Evolutionary conservation across 2,329 filamentous ascomycete genomes (phyloP).

Genomic region (Ampelomyces quisqualis): DNA sequence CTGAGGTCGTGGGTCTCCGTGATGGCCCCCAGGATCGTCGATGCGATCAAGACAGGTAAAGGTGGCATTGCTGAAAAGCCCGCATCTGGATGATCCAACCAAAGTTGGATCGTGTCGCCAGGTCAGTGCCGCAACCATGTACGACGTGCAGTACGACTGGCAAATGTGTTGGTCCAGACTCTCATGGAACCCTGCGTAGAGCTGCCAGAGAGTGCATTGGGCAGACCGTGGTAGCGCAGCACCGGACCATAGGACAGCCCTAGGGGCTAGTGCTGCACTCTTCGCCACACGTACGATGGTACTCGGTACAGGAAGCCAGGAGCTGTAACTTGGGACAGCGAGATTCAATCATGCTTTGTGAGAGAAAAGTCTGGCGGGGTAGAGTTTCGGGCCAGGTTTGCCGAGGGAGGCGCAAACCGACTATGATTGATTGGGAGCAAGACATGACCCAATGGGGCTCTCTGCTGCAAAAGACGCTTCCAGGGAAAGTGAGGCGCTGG

Average conservation of each 20-base stretch:
- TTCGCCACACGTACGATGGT: too few relatives aligned
- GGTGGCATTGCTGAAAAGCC: slow-evolving; percentile 11
- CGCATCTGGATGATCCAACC: slow-evolving; percentile 9
- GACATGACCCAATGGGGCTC: neutral
- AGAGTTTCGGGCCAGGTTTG: too few relatives aligned
- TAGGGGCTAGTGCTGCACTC: slow-evolving; percentile 6
- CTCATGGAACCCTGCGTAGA: slow-evolving; percentile 5
- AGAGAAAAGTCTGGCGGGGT: too few relatives aligned
- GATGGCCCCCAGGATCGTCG: neutral
- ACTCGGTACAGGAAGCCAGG: too few relatives aligned
- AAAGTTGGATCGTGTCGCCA: too few relatives aligned
- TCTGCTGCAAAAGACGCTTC: slow-evolving; percentile 1
- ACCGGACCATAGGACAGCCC: slow-evolving; percentile 6
- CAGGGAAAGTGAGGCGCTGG: neutral
- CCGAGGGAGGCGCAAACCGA: slow-evolving; percentile 1
- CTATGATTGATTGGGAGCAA: slow-evolving; percentile 1
- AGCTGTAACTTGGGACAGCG: too few relatives aligned
- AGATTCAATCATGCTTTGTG: too few relatives aligned
- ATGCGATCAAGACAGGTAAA: slow-evolving; percentile 6
- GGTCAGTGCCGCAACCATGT: slow-evolving; percentile 8
- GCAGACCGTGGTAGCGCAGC: slow-evolving; percentile 13
- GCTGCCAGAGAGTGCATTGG: slow-evolving; percentile 9
- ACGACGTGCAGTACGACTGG: slow-evolving; percentile 12
- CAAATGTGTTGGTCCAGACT: slow-evolving; percentile 13
- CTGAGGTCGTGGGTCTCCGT: neutral